Evolutionary conservation across 768 basidiomycete genomes (phyloP).

Genomic region (Phaffia tasmanica): DNA sequence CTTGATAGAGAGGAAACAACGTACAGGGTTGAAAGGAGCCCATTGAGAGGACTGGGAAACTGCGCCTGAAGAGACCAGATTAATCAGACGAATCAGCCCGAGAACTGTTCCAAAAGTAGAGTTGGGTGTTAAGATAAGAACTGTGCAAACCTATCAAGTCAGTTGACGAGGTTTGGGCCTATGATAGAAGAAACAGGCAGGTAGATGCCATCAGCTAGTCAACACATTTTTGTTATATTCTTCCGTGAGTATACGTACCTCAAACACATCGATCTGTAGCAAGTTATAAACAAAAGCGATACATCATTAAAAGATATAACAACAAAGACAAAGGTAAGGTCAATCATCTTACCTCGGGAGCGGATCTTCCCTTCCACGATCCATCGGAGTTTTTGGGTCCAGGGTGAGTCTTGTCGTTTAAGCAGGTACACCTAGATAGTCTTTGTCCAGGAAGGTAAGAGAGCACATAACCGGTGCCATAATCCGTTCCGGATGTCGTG

Average conservation of each 20-base stretch:
- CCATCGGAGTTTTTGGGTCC: conserved; percentile 71
- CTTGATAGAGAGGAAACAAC: conserved; percentile 36
- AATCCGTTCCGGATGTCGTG: conserved; percentile 50
- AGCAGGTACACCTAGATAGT: conserved; percentile 78
- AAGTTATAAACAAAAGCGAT: too few species aligned
- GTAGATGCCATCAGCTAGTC: too few species aligned
- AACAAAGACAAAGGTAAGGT: background rate
- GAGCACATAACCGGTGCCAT: conserved; percentile 46
- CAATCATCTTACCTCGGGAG: conserved; percentile 57
- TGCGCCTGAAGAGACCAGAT: conserved; percentile 40
- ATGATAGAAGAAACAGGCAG: too few species aligned
- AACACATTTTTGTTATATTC: too few species aligned
- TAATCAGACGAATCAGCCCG: too few species aligned
- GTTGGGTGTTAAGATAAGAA: too few species aligned
- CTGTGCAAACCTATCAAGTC: too few species aligned
- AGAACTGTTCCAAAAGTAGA: too few species aligned
- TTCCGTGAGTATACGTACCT: conserved; percentile 42
- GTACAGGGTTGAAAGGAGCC: conserved; percentile 61
- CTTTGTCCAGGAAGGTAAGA: conserved; percentile 76
- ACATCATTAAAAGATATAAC: background rate
- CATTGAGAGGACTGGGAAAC: conserved; percentile 74
- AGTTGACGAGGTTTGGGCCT: too few species aligned
- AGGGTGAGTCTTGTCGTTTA: conserved; percentile 64
- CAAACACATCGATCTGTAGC: conserved; percentile 54
- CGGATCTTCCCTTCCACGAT: conserved; percentile 63